Evolutionary conservation across 345 rosid species (phyloP), one percentile per base, ranked within the genome.

Genomic region (Cardamine occulta): DNA sequence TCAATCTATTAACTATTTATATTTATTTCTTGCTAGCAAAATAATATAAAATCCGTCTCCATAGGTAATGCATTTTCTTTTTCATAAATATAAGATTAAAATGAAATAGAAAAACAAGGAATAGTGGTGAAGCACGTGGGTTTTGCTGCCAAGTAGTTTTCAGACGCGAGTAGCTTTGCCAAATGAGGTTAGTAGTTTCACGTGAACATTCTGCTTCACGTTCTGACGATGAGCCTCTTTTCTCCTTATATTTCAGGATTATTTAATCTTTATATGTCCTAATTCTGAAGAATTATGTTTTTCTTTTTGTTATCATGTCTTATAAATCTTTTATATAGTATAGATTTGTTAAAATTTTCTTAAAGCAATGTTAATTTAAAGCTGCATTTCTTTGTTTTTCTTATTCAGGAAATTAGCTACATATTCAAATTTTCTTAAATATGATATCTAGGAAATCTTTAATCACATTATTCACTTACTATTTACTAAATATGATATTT

Each of bases 151-250:
- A 60, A 51, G 39, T 59, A 60, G 53, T 39, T 68, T 60, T 40
- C 68, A 9, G 19, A 68, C 74, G 74, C 63, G 49, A 61, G 52
- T 51, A 52, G 48, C 42, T 75, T 68, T 28, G 56, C 79, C 56
- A 42, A 42, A 52, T 29, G 48, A 52, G 62, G 70, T 68, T 75
- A 40, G 18, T 61, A 3, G n/a, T 52, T 51, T 68, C 79, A 76
- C 79, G 79, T 76, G 79, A 76, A 68, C 49, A 53, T 52, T 68
- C 74, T 75, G 56, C 74, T 68, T 60, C 69, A 51, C 64, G 39
- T 68, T 68, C 74, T 63, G 63, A 67, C 42, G 26, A 28, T 44
- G 29, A 47, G 19, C 34, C 60, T 59, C 72, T 57, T 44, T 47
- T 35, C 59, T 48, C 68, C 23, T 54, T 68, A 28, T 67, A 66